A percentile compares a stretch with the other conserved stretches of the same genome.
phyloP scores from a whole-genome alignment of 805 yeast species.

The Kuraishia borneana region DNA sequence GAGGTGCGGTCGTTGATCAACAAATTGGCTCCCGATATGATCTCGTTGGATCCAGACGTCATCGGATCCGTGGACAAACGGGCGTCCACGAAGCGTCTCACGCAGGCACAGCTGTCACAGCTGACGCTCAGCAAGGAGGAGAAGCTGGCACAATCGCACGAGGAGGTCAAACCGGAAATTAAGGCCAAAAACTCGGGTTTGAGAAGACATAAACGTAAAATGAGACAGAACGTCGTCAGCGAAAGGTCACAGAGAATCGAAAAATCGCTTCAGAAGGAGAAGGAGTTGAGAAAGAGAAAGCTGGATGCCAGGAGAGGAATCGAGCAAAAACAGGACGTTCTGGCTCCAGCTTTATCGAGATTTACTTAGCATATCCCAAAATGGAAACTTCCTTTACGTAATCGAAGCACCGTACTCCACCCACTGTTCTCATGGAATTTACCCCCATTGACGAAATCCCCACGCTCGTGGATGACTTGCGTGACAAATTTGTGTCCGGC shows the following conservation, averaged over 20 bases:
- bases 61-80: constrained; percentile 78
- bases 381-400: neutral
- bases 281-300: constrained; percentile 49
- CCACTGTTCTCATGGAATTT: constrained; percentile 1
- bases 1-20: constrained; percentile 82
- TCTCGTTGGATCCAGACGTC: constrained; percentile 76
- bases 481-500: constrained; percentile 28
- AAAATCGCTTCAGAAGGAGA: constrained; percentile 63
- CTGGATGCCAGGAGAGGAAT: constrained; percentile 31
- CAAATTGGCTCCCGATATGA: constrained; percentile 87
- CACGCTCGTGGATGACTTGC: constrained; percentile 28
- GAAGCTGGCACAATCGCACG: constrained; percentile 34
- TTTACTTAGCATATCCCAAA: constrained; percentile 22
- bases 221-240: constrained; percentile 75
- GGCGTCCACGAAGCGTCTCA: constrained; percentile 51
- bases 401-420: no score
- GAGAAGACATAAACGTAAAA: constrained; percentile 72
- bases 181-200: constrained; percentile 77
- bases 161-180: constrained; percentile 54
- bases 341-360: constrained; percentile 38
- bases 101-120: constrained; percentile 45
- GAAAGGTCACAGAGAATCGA: constrained; percentile 74
- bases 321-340: constrained; percentile 39
- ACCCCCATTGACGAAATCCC: constrained; percentile 42
- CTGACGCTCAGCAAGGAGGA: constrained; percentile 20